Evolutionary conservation across 2,329 filamentous ascomycete genomes (phyloP), one percentile per base, ranked within the genome.

Genomic region (Colletotrichum lini): DNA sequence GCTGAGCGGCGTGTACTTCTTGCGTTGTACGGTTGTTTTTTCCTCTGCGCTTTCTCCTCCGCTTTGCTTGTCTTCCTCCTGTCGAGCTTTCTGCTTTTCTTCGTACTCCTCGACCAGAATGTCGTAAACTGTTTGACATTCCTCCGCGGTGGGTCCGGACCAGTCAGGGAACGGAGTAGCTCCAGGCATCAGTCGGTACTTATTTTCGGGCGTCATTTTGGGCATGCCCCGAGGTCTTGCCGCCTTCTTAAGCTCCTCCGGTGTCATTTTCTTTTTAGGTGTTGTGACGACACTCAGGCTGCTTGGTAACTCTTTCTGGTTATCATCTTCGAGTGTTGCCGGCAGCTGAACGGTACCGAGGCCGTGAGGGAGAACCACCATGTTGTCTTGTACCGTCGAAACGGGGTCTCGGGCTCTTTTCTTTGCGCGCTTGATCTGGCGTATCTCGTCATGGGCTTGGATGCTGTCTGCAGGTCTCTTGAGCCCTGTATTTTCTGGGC

Each of bases 21-120:
- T 23, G n/a, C 18, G n/a, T n/a, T 23, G n/a, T 9, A 9, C 40
- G 13, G n/a, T 12, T 40, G 9, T 54, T 13, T 18, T 30, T n/a
- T 35, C 8, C 16, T 38, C 18, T 38, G 8, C 9, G 7, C 3
- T 10, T 1, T 18, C 21, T 12, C 8, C 30, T n/a, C 16, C 30
- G 2, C 26, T 54, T 38, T 54, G 16, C 12, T 12, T 10, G 7
- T 54, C 52, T 38, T 21, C 13, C 21, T 57, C 35, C 13, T 23
- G 12, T 23, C 38, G 40, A 38, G 54, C 12, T 26, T 57, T 57
- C 54, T 42, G 35, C 7, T 42, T 57, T 65, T 89, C 85, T 2
- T 92, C 93, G 76, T 97, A 93, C 0, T 90, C 79, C 15, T 85
- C 84, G 1, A 90, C 87, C 0, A 97, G 87, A 2, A 96, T 83